phyloP scores from a whole-genome alignment of 1,284 basidiomycete genomes.

The Anthracocystis walkeri region DNA sequence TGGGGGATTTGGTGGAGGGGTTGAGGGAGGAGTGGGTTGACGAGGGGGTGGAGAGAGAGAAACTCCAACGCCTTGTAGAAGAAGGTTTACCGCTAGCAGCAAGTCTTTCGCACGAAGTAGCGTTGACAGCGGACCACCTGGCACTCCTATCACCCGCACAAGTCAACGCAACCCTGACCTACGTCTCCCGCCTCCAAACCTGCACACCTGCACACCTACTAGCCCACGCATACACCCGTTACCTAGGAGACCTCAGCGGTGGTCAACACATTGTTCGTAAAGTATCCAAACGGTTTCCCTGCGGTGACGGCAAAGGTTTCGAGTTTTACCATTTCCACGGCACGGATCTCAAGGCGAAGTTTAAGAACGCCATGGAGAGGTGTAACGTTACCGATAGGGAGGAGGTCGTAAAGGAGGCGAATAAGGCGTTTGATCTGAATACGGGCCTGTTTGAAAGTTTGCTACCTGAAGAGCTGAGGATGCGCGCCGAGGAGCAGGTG shows the following conservation, averaged over 20 bases:
- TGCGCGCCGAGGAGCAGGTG: not conserved
- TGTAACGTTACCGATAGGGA: conserved; percentile 72
- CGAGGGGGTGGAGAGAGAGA: too few relatives aligned
- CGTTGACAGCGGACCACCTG: conserved; percentile 43
- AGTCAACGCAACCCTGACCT: conserved; percentile 25
- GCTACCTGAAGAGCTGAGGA: conserved; percentile 17
- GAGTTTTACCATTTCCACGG: conserved; percentile 82
- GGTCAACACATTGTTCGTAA: conserved; percentile 80
- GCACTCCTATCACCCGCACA: conserved; percentile 41
- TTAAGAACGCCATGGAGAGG: conserved; percentile 79
- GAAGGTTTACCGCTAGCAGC: not conserved
- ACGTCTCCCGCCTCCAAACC: conserved; percentile 25
- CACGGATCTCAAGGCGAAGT: conserved; percentile 82
- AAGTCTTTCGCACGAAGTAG: too few relatives aligned
- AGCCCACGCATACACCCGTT: conserved; percentile 72
- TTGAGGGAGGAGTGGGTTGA: not conserved
- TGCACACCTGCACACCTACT: conserved; percentile 13
- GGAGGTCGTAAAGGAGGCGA: conserved; percentile 76
- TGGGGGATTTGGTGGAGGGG: conserved; percentile 23
- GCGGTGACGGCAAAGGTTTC: conserved; percentile 71
- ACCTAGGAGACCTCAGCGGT: conserved; percentile 86
- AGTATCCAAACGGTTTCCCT: conserved; percentile 71
- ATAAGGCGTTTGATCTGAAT: conserved; percentile 78
- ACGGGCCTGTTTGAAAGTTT: conserved; percentile 74
- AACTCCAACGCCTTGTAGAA: not conserved